phyloP scores from a whole-genome alignment of 192 early-diverging fungal species.

The Thoreauomyces humboldtii region DNA sequence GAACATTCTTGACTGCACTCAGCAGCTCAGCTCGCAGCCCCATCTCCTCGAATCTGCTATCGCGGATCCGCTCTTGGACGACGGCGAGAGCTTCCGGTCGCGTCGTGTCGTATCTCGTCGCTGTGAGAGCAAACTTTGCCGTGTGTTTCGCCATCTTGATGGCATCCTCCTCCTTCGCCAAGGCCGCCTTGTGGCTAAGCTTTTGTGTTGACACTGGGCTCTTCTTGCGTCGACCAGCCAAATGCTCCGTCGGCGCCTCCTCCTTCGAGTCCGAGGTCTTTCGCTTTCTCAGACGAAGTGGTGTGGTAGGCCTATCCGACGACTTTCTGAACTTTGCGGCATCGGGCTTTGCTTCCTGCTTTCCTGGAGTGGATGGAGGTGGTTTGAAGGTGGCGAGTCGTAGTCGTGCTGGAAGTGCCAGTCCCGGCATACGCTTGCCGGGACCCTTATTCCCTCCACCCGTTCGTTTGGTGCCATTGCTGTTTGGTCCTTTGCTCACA shows the following conservation, averaged over 20 bases:
- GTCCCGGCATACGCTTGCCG: constrained; percentile 4
- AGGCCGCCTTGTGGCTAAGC: background rate
- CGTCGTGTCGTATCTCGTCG: background rate
- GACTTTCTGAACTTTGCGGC: no score
- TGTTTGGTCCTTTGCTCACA: background rate
- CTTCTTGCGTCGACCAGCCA: no score
- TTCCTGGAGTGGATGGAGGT: background rate
- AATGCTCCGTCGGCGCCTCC: no score
- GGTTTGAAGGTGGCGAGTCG: constrained; percentile 19
- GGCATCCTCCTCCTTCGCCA: background rate
- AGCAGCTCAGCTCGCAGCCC: constrained; percentile 58
- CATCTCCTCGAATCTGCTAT: constrained; percentile 56
- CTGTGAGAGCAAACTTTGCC: constrained; percentile 17
- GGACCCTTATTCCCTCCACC: background rate
- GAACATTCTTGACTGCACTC: constrained; percentile 35
- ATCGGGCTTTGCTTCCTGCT: background rate
- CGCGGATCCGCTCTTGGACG: background rate
- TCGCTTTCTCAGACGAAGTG: no score
- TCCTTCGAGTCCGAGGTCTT: no score
- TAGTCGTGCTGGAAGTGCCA: constrained; percentile 24
- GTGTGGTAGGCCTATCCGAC: no score
- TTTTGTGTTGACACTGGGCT: no score
- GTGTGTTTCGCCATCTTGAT: constrained; percentile 8
- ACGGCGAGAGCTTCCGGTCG: constrained; percentile 8
- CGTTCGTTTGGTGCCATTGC: background rate